Percentiles rank a stretch among this genome's conserved stretches.
Evolutionary conservation across 2,329 filamentous ascomycete genomes (phyloP).

Genomic region (Colletotrichum echinochloae): DNA sequence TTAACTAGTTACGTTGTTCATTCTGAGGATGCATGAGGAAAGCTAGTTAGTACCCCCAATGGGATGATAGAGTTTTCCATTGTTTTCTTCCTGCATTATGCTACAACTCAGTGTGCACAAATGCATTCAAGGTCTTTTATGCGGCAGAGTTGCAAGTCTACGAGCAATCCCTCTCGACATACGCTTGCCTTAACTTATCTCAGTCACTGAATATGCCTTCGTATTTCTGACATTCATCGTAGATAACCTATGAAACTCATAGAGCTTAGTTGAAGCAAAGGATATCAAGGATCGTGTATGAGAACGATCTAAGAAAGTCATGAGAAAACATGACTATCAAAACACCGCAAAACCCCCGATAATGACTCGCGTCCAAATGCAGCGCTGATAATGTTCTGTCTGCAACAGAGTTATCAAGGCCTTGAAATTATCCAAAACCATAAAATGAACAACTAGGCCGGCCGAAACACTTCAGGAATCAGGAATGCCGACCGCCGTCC

Average conservation of each 20-base stretch:
- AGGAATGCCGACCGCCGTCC: no score
- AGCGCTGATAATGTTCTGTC: background rate
- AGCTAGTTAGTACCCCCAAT: no score
- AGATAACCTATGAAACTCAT: background rate
- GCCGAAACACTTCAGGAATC: accelerated
- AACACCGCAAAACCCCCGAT: no score
- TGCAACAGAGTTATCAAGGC: background rate
- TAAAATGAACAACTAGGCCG: no score
- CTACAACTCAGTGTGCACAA: no score
- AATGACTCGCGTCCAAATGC: background rate
- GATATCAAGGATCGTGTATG: background rate
- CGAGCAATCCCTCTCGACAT: background rate
- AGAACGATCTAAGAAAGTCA: no score
- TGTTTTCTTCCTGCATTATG: background rate
- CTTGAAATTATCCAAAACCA: background rate
- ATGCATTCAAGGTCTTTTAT: background rate
- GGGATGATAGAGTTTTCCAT: accelerated
- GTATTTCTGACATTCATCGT: no score
- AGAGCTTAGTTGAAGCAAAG: background rate
- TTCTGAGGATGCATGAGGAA: background rate
- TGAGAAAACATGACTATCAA: background rate
- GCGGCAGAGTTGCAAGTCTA: no score
- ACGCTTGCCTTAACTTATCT: background rate
- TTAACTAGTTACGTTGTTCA: no score
- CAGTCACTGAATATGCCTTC: background rate